Evolutionary conservation across 495 filamentous ascomycete species (phyloP), one percentile per base, ranked within the genome.

Genomic region (Jackrogersella minutella): DNA sequence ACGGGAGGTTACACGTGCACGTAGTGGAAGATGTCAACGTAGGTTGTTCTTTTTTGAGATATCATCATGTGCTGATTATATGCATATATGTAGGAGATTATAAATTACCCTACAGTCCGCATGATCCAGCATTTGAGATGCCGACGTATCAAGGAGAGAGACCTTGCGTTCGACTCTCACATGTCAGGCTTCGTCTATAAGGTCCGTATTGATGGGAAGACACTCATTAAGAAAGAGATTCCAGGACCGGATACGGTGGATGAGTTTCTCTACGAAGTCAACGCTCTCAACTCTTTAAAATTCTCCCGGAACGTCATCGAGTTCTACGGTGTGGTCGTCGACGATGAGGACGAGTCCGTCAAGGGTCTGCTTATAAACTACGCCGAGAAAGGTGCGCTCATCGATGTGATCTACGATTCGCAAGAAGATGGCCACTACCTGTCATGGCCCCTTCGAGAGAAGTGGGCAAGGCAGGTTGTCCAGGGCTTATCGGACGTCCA

Each of bases 131-230:
- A 97, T 77, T 80, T 98, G 52, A 71, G 78, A 13, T 92, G 90
- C 66, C 83, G 78, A 13, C 82, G 84, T 26, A 84, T 93, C 67
- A 84, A 78, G 19, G 93, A 97, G 73, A 84, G 84, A 41, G 85
- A 90, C 13, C 74, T 98, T 2, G 83, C 90, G 52, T 98, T 99
- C 73, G 90, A 96, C 64, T 89, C 91, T 1, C 95, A 99, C 73
- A 82, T 98, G 67, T 97, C 95, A 8, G 95, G 95, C 0, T 99
- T 98, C 74, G 95, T 99, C 30, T 99, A 99, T 82, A 97, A 94
- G 78, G 93, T 99, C 41, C 82, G 78, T 7, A 84, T 92, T 24
- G 77, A 83, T 58, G 88, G 86, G 34, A 78, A 85, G 44, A 79
- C 86, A 13, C 91, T 89, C 73, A 97, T 99, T 78, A 99, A 99